phyloP scores from a whole-genome alignment of 73 alveolate species.

The Paramecium octaurelia region DNA sequence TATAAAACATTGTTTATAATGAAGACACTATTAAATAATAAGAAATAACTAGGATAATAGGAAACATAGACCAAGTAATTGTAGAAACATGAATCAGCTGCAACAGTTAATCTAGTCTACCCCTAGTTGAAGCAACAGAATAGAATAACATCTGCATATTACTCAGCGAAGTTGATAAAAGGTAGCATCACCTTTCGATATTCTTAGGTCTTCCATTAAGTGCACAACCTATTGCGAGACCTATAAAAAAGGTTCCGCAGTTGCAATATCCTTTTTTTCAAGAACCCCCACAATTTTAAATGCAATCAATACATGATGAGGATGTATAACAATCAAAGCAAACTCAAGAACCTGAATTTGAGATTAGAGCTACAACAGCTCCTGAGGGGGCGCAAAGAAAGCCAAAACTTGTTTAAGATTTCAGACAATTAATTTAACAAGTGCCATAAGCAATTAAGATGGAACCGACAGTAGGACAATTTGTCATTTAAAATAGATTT shows the following conservation, averaged over 20 bases:
- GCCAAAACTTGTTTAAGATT: neutral
- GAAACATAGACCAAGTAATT: neutral
- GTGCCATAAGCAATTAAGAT: neutral
- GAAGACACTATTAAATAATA: constrained; percentile 12
- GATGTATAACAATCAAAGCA: constrained; percentile 9
- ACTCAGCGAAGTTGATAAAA: neutral
- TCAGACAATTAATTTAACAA: neutral
- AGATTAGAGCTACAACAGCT: constrained; percentile 27
- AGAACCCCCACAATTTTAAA: neutral
- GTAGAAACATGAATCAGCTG: neutral
- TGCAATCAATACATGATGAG: neutral
- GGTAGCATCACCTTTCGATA: neutral
- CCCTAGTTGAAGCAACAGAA: neutral
- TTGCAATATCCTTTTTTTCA: neutral
- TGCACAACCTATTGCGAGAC: neutral
- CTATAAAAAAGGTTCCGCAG: neutral
- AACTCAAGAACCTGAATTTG: constrained; percentile 33
- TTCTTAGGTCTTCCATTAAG: constrained; percentile 30
- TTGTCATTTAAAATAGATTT: neutral
- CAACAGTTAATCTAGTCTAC: neutral
- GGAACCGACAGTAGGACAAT: neutral
- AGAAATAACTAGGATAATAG: neutral
- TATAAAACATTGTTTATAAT: neutral
- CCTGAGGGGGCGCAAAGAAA: neutral
- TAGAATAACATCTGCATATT: constrained; percentile 44